A percentile compares a stretch with the other conserved stretches of the same genome.
phyloP scores from a whole-genome alignment of 2,329 filamentous ascomycete species.

The Botryosphaeria dothidea region DNA sequence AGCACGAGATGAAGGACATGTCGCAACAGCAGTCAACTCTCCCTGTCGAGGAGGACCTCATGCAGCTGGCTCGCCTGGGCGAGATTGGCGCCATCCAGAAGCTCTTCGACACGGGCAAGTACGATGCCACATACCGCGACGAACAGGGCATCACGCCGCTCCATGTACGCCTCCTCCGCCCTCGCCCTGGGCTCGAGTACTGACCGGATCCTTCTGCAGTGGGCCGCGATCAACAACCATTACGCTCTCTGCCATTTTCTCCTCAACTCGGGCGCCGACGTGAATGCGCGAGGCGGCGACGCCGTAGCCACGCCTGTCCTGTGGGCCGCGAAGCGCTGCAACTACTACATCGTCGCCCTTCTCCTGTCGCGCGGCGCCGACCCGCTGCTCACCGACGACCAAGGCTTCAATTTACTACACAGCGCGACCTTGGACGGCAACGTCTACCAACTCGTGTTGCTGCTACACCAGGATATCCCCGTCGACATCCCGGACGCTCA shows the following conservation, averaged over 20 bases:
- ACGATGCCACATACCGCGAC: conserved; percentile 79
- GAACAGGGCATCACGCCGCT: conserved; percentile 93
- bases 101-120: conserved; percentile 81
- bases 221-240: conserved; percentile 99
- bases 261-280: conserved; percentile 79
- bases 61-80: conserved; percentile 89
- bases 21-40: conserved; percentile 37
- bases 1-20: conserved; percentile 41
- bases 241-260: conserved; percentile 97
- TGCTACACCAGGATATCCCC: conserved; percentile 92
- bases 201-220: conserved; percentile 56
- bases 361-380: conserved; percentile 90
- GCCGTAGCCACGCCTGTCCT: conserved; percentile 91
- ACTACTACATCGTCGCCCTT: conserved; percentile 95
- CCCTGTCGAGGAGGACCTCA: conserved; percentile 75
- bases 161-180: conserved; percentile 63
- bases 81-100: conserved; percentile 85
- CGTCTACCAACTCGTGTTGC: conserved; percentile 80
- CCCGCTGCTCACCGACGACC: conserved; percentile 85
- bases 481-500: conserved; percentile 88
- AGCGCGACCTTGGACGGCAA: conserved; percentile 97
- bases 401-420: conserved; percentile 97
- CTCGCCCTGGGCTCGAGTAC: neutral
- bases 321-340: conserved; percentile 94
- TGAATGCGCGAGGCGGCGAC: conserved; percentile 94